Evolutionary conservation across 768 basidiomycete genomes (phyloP).

Genomic region (Leccinum subgranulosum): DNA sequence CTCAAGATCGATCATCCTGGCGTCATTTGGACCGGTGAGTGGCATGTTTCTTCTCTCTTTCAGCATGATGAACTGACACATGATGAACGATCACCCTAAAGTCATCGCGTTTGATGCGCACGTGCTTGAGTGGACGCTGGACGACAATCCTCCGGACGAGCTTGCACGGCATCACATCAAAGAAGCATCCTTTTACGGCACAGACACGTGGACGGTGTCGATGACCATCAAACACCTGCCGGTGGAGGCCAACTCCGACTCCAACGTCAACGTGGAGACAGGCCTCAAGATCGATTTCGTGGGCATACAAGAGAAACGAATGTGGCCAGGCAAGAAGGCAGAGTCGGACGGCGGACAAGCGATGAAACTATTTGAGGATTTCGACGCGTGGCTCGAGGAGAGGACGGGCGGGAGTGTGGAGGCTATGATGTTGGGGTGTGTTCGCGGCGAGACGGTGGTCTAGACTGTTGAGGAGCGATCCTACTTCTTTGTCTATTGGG

Average conservation of each 20-base stretch:
- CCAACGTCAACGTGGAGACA: neutral
- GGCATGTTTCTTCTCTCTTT: neutral
- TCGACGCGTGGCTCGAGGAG: slow-evolving; percentile 74
- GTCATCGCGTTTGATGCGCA: slow-evolving; percentile 92
- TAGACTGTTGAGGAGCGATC: slow-evolving; percentile 14
- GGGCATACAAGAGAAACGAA: slow-evolving; percentile 77
- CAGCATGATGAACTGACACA: neutral
- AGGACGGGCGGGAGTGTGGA: slow-evolving; percentile 66
- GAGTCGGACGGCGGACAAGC: slow-evolving; percentile 51
- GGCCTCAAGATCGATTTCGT: slow-evolving; percentile 67
- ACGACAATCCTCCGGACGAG: slow-evolving; percentile 74
- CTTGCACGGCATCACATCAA: slow-evolving; percentile 84
- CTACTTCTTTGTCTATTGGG: neutral
- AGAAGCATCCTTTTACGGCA: slow-evolving; percentile 84
- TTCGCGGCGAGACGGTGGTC: slow-evolving; percentile 56
- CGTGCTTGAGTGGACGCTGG: slow-evolving; percentile 81
- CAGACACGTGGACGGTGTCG: slow-evolving; percentile 68
- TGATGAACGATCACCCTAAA: slow-evolving; percentile 15
- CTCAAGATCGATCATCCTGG: slow-evolving; percentile 74
- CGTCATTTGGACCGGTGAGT: slow-evolving; percentile 80
- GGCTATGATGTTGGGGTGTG: slow-evolving; percentile 63
- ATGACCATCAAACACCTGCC: slow-evolving; percentile 59
- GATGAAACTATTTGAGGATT: slow-evolving; percentile 68
- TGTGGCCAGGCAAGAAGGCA: slow-evolving; percentile 73
- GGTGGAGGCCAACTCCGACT: neutral